Percentiles rank a stretch among this genome's conserved stretches.
Evolutionary conservation across 2,329 filamentous ascomycete species (phyloP).

Genomic region (Aureobasidium mangrovei): DNA sequence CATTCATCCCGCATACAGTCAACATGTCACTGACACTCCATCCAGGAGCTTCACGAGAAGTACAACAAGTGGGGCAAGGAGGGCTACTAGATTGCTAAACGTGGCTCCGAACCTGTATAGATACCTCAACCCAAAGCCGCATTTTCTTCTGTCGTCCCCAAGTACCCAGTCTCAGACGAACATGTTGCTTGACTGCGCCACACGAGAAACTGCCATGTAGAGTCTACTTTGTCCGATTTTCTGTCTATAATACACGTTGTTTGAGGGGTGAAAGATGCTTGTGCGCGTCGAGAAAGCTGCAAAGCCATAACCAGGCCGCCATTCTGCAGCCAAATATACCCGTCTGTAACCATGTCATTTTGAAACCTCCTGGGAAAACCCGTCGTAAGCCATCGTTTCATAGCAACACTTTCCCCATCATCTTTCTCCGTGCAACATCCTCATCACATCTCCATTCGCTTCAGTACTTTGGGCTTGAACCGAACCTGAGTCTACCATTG

Average conservation of each 20-base stretch:
- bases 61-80: conserved; percentile 99
- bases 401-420: background rate
- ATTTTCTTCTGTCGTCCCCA: conserved; percentile 7
- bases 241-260: background rate
- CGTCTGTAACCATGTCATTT: background rate
- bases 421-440: background rate
- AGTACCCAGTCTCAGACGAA: background rate
- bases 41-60: conserved; percentile 79
- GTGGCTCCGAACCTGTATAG: conserved; percentile 10
- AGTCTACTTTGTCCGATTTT: background rate
- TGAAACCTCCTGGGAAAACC: background rate
- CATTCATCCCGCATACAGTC: background rate
- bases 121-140: conserved; percentile 8
- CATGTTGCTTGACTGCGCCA: background rate
- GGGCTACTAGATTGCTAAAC: conserved; percentile 52
- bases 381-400: background rate
- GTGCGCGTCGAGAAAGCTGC: background rate
- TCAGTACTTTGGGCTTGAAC: conserved; percentile 1
- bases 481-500: background rate
- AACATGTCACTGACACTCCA: background rate
- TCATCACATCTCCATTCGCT: background rate
- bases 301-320: background rate
- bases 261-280: background rate
- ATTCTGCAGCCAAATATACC: background rate
- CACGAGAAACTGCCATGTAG: background rate